Evolutionary conservation across 805 yeast genomes (phyloP), one percentile per base, ranked within the genome.

Genomic region (Nadsonia fulvescens): DNA sequence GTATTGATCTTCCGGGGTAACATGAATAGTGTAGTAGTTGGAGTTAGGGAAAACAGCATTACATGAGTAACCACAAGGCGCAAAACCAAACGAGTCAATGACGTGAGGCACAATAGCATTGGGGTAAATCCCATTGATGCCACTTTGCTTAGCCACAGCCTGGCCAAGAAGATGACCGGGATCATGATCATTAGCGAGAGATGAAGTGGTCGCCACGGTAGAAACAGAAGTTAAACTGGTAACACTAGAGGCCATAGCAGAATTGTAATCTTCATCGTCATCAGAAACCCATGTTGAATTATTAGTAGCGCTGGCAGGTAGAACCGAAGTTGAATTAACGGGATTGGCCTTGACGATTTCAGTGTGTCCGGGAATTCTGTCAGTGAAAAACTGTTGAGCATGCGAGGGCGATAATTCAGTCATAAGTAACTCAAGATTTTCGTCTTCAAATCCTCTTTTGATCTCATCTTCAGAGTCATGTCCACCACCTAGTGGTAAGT

Each of bases 11-110:
- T 89, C 96, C 0, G 96, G 96, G 0, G 98, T 89, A 21, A 89
- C 77, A 46, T 89, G 96, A 32, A 83, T 58, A 6, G 95, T 86
- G 44, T 75, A 76, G 47, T 72, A 75, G 38, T 60, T 50, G 43
- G 67, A 68, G 21, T 59, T 64, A 23, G 66, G 57, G 23, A 75
- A 47, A 19, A 83, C 57, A 11, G 91, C 72, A 49, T 86, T 86
- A 23, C 94, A 78, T 2, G 94, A 79, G 44, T 70, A 86, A 5
- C 98, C 98, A 48, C 96, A 86, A 2, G 98, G 98, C 4, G 76
- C 57, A 48, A 86, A 86, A 15, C 89, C 72, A 51, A 81, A 86
- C 6, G 93, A 77, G 53, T 86, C 96, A 32, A 72, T 66, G 14
- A 52, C 48, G 29, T 46, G 52, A 18, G 36, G 29, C 14, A 26